A percentile compares a stretch with the other conserved stretches of the same genome.
phyloP scores from a whole-genome alignment of 345 rosid genomes.

The Moricandia arvensis region DNA sequence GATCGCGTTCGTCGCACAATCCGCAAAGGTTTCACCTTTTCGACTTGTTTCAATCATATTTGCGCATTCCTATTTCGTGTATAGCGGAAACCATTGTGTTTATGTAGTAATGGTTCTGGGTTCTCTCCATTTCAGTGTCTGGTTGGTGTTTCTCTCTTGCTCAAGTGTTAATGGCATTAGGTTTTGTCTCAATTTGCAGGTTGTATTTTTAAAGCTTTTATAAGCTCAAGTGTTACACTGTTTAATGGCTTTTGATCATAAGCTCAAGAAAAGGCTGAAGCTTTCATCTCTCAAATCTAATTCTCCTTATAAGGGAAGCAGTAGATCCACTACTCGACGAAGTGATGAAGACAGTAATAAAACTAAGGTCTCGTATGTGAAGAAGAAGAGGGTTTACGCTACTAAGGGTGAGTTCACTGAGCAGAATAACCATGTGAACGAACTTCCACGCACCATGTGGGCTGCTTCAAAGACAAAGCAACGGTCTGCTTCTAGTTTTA shows the following conservation, averaged over 20 bases:
- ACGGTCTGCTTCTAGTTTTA: constrained; percentile 36
- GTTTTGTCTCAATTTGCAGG: constrained; percentile 9
- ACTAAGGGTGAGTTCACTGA: constrained; percentile 34
- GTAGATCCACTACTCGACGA: constrained; percentile 25
- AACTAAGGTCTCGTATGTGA: constrained; percentile 25
- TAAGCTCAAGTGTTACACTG: too few relatives aligned
- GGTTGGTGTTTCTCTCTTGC: constrained; percentile 2
- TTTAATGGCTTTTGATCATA: constrained; percentile 46
- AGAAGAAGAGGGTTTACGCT: constrained; percentile 54
- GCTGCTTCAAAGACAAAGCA: constrained; percentile 28
- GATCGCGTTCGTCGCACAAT: constrained; percentile 17
- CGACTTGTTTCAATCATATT: neutral
- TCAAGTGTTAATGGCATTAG: constrained; percentile 20
- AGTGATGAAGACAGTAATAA: constrained; percentile 25
- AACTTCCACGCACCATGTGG: constrained; percentile 61
- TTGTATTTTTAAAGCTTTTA: neutral
- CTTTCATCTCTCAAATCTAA: constrained; percentile 34
- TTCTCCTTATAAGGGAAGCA: constrained; percentile 32
- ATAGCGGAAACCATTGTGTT: neutral
- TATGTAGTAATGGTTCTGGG: neutral
- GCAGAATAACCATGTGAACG: constrained; percentile 28
- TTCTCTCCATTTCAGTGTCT: constrained; percentile 12
- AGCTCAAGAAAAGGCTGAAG: constrained; percentile 48
- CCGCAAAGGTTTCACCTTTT: constrained; percentile 32
- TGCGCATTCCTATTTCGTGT: neutral